A percentile compares a stretch with the other conserved stretches of the same genome.
These are phyloP conservation scores for Xylariaceae sp. DNA, from an alignment of 2,329 filamentous ascomycete species.

Conservation along the genomic window DNA sequence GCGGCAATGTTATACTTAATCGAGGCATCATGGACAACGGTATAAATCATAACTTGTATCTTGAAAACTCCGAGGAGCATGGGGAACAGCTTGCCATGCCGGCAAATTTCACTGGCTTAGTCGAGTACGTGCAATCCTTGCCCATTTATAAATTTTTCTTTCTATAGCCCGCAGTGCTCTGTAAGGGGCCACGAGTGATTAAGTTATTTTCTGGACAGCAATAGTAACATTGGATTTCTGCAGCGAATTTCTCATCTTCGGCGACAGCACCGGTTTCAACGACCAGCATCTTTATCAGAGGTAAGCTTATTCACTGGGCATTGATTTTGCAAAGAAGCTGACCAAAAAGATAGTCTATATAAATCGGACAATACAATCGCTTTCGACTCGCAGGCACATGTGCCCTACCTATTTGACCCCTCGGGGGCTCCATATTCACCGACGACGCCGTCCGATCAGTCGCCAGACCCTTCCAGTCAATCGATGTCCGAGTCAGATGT, in stretches of 20 bases:
- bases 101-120: constrained; percentile 9
- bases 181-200: too few species aligned
- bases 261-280: constrained; percentile 8
- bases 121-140: neutral
- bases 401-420: constrained; percentile 1
- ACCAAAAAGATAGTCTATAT: constrained; percentile 5
- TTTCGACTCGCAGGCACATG: neutral
- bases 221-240: too few species aligned
- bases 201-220: too few species aligned
- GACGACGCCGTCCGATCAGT: neutral
- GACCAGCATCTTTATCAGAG: constrained; percentile 8
- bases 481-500: constrained; percentile 16
- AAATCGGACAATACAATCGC: constrained; percentile 6
- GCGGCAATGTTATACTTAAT: constrained; percentile 6
- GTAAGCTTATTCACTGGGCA: constrained; percentile 1
- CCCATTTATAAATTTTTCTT: too few species aligned
- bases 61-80: constrained; percentile 4
- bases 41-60: constrained; percentile 6
- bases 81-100: neutral
- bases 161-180: too few species aligned
- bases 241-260: constrained; percentile 10
- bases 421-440: constrained; percentile 1
- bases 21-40: constrained; percentile 8
- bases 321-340: neutral
- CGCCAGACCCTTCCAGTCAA: constrained; percentile 2